Conservation (phyloP, 2,329 filamentous ascomycete species). For the Trichophyton equinum region DNA sequence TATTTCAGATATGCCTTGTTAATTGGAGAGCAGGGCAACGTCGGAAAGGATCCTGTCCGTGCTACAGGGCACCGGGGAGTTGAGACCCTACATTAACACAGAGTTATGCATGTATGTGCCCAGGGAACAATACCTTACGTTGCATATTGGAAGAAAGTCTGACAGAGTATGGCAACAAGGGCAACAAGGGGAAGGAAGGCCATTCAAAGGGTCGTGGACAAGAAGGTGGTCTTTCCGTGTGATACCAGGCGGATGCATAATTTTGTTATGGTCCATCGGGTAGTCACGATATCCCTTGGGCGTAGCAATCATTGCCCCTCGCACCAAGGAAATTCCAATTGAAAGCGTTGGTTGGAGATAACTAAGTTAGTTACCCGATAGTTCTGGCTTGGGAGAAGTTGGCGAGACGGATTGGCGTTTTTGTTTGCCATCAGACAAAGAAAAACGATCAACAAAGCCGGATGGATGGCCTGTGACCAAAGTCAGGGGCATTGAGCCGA, state of each 20-base stretch:
- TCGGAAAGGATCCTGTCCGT: not conserved
- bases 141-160: not conserved
- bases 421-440: not conserved
- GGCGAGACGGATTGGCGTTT: not conserved
- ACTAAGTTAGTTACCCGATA: not conserved
- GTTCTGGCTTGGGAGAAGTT: not conserved
- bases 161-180: not conserved
- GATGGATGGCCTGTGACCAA: not conserved
- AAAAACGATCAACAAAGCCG: not conserved
- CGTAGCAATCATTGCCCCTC: not conserved
- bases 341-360: not conserved
- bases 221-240: not conserved
- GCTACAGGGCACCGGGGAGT: not conserved
- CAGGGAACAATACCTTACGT: not conserved
- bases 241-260: not conserved
- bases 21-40: not conserved
- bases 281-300: not conserved
- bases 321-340: not conserved
- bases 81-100: not conserved
- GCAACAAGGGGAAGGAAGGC: not conserved
- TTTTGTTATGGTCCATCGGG: not conserved
- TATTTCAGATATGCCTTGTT: not conserved
- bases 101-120: not conserved
- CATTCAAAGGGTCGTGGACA: not conserved
- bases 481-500: not conserved